A percentile compares a stretch with the other conserved stretches of the same genome.
These are phyloP conservation scores for Eucalyptus regnans DNA, from an alignment of 345 rosid species.

Conservation along the genomic window DNA sequence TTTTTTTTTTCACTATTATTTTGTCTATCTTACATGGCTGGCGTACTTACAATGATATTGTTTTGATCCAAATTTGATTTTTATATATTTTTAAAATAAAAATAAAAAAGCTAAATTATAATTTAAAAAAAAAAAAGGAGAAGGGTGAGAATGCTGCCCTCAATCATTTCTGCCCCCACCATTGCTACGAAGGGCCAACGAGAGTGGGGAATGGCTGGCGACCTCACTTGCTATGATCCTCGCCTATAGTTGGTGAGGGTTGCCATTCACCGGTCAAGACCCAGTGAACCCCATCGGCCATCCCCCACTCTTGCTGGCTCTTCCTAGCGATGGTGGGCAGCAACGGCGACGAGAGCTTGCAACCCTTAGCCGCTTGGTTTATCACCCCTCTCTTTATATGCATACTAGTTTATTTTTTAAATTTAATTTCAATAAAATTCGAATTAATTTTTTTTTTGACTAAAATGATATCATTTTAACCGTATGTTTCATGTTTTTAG, in stretches of 20 bases:
- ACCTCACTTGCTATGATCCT: not conserved
- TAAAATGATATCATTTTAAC: not conserved
- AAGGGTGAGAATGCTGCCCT: not conserved
- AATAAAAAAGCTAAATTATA: too few relatives aligned
- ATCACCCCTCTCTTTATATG: not conserved
- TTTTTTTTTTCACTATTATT: too few relatives aligned
- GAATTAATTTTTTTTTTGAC: not conserved
- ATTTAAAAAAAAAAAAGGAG: too few relatives aligned
- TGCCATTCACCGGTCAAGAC: not conserved
- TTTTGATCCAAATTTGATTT: not conserved
- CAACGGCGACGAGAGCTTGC: rapidly evolving
- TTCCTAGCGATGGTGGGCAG: not conserved
- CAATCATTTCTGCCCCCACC: not conserved
- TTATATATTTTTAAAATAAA: too few relatives aligned
- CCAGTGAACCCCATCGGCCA: rapidly evolving
- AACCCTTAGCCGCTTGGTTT: not conserved
- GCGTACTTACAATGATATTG: too few relatives aligned
- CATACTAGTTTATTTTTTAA: too few relatives aligned
- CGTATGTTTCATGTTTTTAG: not conserved
- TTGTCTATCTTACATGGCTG: not conserved
- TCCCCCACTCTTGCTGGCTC: not conserved
- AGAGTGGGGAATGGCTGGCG: not conserved
- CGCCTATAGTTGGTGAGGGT: not conserved
- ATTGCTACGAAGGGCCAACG: not conserved
- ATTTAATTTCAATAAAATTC: too few relatives aligned